Conservation (phyloP, 495 filamentous ascomycete species). For the Rhypophila decipiens region DNA sequence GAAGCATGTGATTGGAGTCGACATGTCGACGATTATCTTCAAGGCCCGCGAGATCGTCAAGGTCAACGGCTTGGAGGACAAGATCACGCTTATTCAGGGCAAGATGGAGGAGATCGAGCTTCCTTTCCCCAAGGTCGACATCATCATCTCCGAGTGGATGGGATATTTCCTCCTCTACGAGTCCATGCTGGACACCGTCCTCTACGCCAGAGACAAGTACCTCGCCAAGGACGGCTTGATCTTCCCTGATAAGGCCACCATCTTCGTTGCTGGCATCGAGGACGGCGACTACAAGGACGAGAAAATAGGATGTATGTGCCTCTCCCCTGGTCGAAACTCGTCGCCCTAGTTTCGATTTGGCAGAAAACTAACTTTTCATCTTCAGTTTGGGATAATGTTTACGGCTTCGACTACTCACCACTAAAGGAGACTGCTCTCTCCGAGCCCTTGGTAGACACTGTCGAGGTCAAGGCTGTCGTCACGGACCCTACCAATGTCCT, state of each 20-base stretch:
- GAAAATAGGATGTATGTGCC: slow-evolving; percentile 56
- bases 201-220: slow-evolving; percentile 82
- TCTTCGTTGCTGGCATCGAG: slow-evolving; percentile 78
- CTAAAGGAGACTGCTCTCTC: slow-evolving; percentile 65
- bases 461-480: slow-evolving; percentile 68
- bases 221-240: slow-evolving; percentile 72
- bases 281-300: slow-evolving; percentile 78
- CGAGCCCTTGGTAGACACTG: slow-evolving; percentile 65
- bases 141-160: slow-evolving; percentile 98
- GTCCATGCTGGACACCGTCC: slow-evolving; percentile 89
- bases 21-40: slow-evolving; percentile 90
- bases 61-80: slow-evolving; percentile 70
- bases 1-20: slow-evolving; percentile 83
- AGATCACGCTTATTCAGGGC: slow-evolving; percentile 74
- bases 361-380: too few relatives aligned
- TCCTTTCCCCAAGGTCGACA: slow-evolving; percentile 74
- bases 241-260: slow-evolving; percentile 83
- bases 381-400: slow-evolving; percentile 82
- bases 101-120: slow-evolving; percentile 87
- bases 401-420: slow-evolving; percentile 70
- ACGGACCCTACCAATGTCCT: slow-evolving; percentile 63
- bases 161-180: slow-evolving; percentile 91
- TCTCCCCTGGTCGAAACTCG: too few relatives aligned
- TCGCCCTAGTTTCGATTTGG: too few relatives aligned
- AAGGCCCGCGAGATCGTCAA: slow-evolving; percentile 79